Evolutionary conservation across 1,139 yeast genomes (phyloP), one percentile per base, ranked within the genome.

Genomic region (Magnusiomyces magnusii): DNA sequence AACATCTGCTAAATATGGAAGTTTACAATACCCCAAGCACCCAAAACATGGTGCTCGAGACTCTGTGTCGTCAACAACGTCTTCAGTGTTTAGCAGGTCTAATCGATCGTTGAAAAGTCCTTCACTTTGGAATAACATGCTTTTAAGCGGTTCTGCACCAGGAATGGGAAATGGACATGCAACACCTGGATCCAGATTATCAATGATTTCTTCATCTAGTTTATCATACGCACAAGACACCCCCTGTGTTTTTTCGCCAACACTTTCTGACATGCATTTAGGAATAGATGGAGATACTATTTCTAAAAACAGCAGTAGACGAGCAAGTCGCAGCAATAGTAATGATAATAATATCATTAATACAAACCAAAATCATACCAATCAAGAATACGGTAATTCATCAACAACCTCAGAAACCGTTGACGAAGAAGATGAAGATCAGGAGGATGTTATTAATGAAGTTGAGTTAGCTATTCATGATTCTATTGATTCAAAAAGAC

Each of bases 71-170:
- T 51, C 56, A 5, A 47, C 54, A 24, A 51, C 55, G 2, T 51
- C 53, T 2, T 25, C 49, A 23, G 7, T 34, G 41, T 51, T 39
- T 19, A 44, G 52, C 3, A 9, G 19, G 13, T 3, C 21, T n/a
- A 31, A 2, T 2, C 58, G 57, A 5, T 28, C 55, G 15, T 39
- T 58, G 21, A 57, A 57, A 51, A 59, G 55, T 54, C 61, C 61
- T 2, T 24, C 51, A 47, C 24, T 55, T 3, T 59, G 61, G 61
- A 54, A 54, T 31, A 44, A 41, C 39, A 17, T 55, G 54, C 28
- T 54, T 21, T 41, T 55, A 17, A 19, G 44, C 3, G 44, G 44
- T 17, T 31, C 36, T 13, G 2, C 54, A 19, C 10, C 28, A 25
- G 49, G 27, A 13, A 27, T 44, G 49, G 49, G 49, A 5, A 5